phyloP scores from a whole-genome alignment of 2,329 filamentous ascomycete genomes.

The Cryphonectria radicalis region DNA sequence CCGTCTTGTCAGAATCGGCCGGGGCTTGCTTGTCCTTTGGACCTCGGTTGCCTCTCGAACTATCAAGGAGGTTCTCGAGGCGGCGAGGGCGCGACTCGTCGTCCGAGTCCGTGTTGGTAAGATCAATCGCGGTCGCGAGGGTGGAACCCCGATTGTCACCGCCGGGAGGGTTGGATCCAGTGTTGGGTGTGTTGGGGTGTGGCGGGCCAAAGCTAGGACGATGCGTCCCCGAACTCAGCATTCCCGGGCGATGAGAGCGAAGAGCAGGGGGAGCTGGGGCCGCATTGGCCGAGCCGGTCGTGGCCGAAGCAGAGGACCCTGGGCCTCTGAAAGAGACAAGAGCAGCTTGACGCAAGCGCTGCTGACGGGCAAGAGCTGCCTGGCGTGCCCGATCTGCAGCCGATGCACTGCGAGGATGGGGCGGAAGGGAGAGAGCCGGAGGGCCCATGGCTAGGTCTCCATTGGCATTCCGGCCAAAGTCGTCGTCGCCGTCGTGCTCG shows the following conservation, averaged over 20 bases:
- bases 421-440: background rate
- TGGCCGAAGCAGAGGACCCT: constrained; percentile 2
- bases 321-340: constrained; percentile 13
- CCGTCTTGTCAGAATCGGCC: constrained; percentile 45
- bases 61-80: constrained; percentile 41
- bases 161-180: constrained; percentile 13
- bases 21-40: constrained; percentile 8
- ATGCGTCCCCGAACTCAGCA: constrained; percentile 31
- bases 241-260: constrained; percentile 29
- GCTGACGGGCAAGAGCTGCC: constrained; percentile 29
- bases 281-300: constrained; percentile 3
- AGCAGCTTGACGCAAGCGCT: constrained; percentile 4
- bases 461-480: background rate
- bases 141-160: background rate
- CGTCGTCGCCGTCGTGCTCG: background rate
- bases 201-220: constrained; percentile 11
- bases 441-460: background rate
- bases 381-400: constrained; percentile 32
- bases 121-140: constrained; percentile 44
- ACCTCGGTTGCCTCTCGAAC: constrained; percentile 31
- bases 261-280: constrained; percentile 1
- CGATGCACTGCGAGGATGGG: constrained; percentile 18
- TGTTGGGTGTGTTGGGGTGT: constrained; percentile 11
- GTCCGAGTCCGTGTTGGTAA: constrained; percentile 44
- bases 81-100: constrained; percentile 41